Evolutionary conservation across 768 basidiomycete genomes (phyloP), one percentile per base, ranked within the genome.

Genomic region (Russula abietina): DNA sequence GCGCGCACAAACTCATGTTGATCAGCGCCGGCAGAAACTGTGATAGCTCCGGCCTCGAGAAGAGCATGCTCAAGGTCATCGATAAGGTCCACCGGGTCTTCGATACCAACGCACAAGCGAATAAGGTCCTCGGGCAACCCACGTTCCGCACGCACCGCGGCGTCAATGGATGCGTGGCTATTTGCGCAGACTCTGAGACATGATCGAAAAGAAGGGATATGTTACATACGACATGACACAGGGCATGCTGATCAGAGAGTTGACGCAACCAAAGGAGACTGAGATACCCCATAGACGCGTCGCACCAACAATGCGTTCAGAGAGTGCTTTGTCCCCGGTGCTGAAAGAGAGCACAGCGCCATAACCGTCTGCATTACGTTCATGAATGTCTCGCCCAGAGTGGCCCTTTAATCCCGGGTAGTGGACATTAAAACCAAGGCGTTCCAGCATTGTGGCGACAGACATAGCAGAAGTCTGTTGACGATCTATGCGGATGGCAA

Each of bases 41-140:
- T 80, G 65, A 98, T 89, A 22, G 95, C 95, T 32, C 95, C 94
- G 0, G 95, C 91, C 57, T 93, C 88, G 55, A 98, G 79, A 53
- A 99, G 82, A 0, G 97, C 93, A 66, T 87, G 85, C 72, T 98
- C 93, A 26, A 99, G 85, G 74, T 99, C 97, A 71, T 97, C 95
- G 43, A 98, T 78, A 48, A 99, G 81, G 76, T 99, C 97, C 33
- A 83, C 80, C 0, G 92, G 80, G 73, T 99, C 97, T 75, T 99
- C 97, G 65, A 99, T 98, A 59, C 97, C 97, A 68, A 98, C 95
- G 70, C 97, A 99, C 50, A 99, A 82, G 51, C 97, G 90, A 69
- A 99, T 98, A 55, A 99, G 84, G 74, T 99, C 91, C 74, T 99
- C 97, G n/a, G 97, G 97, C 19, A 99, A 81, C 48, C 96, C 96